A percentile compares a stretch with the other conserved stretches of the same genome.
Conservation (phyloP, 768 basidiomycete genomes). For the Russula brevipes region DNA sequence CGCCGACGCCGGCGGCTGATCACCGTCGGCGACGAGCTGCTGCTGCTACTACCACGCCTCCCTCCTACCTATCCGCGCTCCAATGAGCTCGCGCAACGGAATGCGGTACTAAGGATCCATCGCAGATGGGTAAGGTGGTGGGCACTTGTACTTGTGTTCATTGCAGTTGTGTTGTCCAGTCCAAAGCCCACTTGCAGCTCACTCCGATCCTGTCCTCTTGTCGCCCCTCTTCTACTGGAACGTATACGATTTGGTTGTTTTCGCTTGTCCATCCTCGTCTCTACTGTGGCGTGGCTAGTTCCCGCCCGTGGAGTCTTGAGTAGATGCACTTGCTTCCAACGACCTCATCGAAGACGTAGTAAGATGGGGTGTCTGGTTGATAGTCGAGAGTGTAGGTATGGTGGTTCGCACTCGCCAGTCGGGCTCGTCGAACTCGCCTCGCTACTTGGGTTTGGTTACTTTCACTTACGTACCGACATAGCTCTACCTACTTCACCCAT, state of each 20-base stretch:
- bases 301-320: conserved; percentile 23
- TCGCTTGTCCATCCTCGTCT: conserved; percentile 22
- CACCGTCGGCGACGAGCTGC: conserved; percentile 34
- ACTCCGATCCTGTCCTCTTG: neutral
- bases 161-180: conserved; percentile 1
- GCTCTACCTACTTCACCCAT: conserved; percentile 9
- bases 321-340: conserved; percentile 17
- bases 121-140: conserved; percentile 8
- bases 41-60: conserved; percentile 24
- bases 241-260: neutral
- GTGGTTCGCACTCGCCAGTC: conserved; percentile 27
- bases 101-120: conserved; percentile 6
- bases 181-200: conserved; percentile 3
- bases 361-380: neutral
- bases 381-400: conserved; percentile 9
- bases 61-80: conserved; percentile 24
- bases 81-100: conserved; percentile 16
- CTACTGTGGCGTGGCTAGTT: conserved; percentile 24
- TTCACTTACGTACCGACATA: conserved; percentile 8
- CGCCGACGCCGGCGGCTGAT: conserved; percentile 38
- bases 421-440: conserved; percentile 20
- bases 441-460: conserved; percentile 9
- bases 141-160: neutral
- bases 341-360: conserved; percentile 8
- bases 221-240: neutral